Base-by-base conservation (phyloP, 768 basidiomycete species). In the Cantharellus anzutake region DNA sequence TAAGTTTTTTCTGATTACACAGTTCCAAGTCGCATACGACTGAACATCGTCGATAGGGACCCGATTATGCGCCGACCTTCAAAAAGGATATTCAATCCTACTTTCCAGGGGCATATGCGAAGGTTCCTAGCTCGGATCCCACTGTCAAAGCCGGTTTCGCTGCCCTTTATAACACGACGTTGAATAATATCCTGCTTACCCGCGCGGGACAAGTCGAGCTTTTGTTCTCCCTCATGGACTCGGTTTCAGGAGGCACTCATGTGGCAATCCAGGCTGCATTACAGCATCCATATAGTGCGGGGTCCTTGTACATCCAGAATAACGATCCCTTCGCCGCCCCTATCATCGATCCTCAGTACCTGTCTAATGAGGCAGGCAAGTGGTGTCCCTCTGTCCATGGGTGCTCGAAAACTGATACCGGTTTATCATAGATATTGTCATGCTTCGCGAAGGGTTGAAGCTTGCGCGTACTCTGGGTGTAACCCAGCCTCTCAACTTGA, bases 321-420 rank as follows among this genome's bases (percentile, higher is more conserved):
- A 71, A 74, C 14, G 75, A 78, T 60, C 71, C 79, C 1, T 86
- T 85, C 69, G 77, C 78, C 60, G 64, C 71, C 34, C 81, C 82
- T 3, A 67, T 75, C 51, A 80, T 86, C 66, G 80, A 86, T 68
- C 84, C 84, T 3, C 70, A 75, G 61, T 85, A 84, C 69, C 76
- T 83, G 58, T 71, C 76, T 3, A 77, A 82, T 64, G 68, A 73
- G 3, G 76, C 77, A 29, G 78, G 75, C 76, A 58, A 29, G 70
- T 64, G 16, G 20, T 29, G 0, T 38, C 20, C 2, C 35, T n/a
- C 37, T 34, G 11, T 55, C 7, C 52, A n/a, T 55, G 52, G 52
- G 11, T 55, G 7, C 7, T 34, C n/a, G 29, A 5, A 5, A n/a
- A 11, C 57, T 29, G 38, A 40, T 34, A 4, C 42, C 50, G 29